Evolutionary conservation across 305 asterid genomes (phyloP).

Genomic region (Fraxinus nigra): DNA sequence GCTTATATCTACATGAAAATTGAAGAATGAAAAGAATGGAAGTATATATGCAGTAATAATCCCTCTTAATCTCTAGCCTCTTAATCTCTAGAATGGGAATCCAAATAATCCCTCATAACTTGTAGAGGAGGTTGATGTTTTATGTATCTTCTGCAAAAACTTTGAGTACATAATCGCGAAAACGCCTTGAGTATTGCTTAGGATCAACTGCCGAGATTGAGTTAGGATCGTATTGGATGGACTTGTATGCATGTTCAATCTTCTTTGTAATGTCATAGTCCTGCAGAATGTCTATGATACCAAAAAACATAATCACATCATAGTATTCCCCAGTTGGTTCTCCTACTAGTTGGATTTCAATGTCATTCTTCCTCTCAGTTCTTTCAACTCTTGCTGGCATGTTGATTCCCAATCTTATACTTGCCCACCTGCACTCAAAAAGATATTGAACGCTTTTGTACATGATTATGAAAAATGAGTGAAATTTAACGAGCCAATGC

Average conservation of each 20-base stretch:
- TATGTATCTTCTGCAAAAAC: slow-evolving; percentile 78
- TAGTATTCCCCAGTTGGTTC: slow-evolving; percentile 87
- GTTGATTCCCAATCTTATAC: slow-evolving; percentile 68
- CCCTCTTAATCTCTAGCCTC: neutral
- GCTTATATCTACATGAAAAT: slow-evolving; percentile 21
- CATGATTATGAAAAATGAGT: neutral
- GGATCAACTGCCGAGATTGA: slow-evolving; percentile 96
- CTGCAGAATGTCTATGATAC: slow-evolving; percentile 92
- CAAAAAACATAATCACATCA: slow-evolving; percentile 75
- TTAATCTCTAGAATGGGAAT: neutral
- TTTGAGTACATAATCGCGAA: slow-evolving; percentile 74
- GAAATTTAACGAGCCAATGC: neutral
- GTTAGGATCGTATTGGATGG: slow-evolving; percentile 88
- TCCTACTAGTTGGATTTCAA: slow-evolving; percentile 51
- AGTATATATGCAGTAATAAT: slow-evolving; percentile 30
- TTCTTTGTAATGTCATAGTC: slow-evolving; percentile 93
- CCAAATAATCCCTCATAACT: slow-evolving; percentile 24
- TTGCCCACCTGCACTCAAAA: slow-evolving; percentile 53
- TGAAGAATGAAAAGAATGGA: slow-evolving; percentile 15
- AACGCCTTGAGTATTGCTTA: slow-evolving; percentile 72
- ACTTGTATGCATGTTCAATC: slow-evolving; percentile 91
- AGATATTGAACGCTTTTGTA: neutral
- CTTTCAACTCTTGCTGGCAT: slow-evolving; percentile 90
- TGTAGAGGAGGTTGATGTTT: neutral
- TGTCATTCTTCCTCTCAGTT: slow-evolving; percentile 58